Percentiles rank a stretch among this genome's conserved stretches.
Conservation (phyloP, 2,329 filamentous ascomycete species). For the Colletotrichum agaves region DNA sequence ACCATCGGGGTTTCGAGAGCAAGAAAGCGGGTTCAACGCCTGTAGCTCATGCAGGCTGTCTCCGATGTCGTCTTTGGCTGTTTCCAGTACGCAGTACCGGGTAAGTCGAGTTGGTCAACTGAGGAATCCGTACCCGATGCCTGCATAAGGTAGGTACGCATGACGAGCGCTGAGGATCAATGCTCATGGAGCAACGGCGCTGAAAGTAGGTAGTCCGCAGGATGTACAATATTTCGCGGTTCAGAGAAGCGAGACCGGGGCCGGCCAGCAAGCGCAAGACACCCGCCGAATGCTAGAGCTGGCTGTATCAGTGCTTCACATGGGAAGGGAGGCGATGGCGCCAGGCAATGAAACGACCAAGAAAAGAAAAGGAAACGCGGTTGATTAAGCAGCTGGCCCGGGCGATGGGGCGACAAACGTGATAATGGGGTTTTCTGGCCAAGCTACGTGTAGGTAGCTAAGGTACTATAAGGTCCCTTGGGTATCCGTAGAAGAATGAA, state of each 20-base stretch:
- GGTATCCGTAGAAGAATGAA: background rate
- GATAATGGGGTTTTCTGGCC: background rate
- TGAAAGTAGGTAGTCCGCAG: background rate
- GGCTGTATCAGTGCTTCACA: background rate
- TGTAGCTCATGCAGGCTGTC: background rate
- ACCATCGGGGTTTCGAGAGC: background rate
- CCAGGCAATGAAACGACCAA: constrained; percentile 35
- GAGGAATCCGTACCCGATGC: constrained; percentile 25
- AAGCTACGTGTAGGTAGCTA: background rate
- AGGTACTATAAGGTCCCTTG: too few relatives aligned
- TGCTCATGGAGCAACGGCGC: constrained; percentile 6
- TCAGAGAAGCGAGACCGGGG: background rate
- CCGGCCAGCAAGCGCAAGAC: background rate
- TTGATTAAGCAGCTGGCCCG: constrained; percentile 4
- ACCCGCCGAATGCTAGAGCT: constrained; percentile 2
- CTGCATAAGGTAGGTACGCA: constrained; percentile 13
- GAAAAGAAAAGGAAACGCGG: constrained; percentile 33
- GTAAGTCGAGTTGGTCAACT: background rate
- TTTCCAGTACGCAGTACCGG: constrained; percentile 15
- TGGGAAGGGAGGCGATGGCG: background rate
- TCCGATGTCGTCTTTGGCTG: background rate
- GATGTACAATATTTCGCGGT: background rate
- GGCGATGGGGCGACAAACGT: background rate
- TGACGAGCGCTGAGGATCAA: constrained; percentile 5
- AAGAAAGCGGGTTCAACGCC: background rate